Conservation (phyloP, 2,329 filamentous ascomycete species). For the Lasiodiplodia sp. region DNA sequence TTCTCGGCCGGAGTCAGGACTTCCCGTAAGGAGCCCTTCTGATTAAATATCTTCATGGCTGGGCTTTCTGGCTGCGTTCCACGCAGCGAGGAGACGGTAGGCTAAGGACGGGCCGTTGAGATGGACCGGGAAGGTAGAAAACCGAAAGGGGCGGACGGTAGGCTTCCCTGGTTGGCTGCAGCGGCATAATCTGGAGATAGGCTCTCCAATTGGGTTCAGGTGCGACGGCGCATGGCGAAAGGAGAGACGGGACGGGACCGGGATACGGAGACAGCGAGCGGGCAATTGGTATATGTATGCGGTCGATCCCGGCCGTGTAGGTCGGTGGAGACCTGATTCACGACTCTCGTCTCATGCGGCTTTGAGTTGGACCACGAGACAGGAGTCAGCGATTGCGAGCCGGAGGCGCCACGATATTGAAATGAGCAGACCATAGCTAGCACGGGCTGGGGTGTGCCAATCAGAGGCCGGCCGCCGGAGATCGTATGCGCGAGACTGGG, state of each 20-base stretch:
- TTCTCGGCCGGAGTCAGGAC: conserved; percentile 37
- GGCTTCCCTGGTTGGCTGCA: conserved; percentile 3
- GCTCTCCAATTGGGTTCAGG: conserved; percentile 23
- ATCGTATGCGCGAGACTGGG: conserved; percentile 10
- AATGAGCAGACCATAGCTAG: conserved; percentile 20
- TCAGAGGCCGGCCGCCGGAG: neutral
- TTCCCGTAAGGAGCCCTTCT: conserved; percentile 17
- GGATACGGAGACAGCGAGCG: conserved; percentile 2
- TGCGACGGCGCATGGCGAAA: conserved; percentile 22
- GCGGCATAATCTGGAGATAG: conserved; percentile 23
- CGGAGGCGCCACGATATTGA: conserved; percentile 27
- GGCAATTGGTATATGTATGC: conserved; percentile 25
- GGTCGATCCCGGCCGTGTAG: conserved; percentile 7
- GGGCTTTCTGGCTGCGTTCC: neutral
- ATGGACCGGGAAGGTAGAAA: conserved; percentile 6
- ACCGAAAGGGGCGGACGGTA: neutral
- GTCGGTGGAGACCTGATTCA: conserved; percentile 12
- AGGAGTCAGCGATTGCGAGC: conserved; percentile 24
- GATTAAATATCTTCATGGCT: conserved; percentile 23
- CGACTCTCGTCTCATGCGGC: conserved; percentile 3
- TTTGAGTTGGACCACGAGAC: conserved; percentile 17
- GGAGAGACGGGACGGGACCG: conserved; percentile 1
- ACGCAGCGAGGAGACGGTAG: neutral
- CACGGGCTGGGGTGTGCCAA: conserved; percentile 21
- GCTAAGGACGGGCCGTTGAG: conserved; percentile 11